These are phyloP conservation scores for Alternaria hordeiaustralica DNA, from an alignment of 2,329 filamentous ascomycete species.

Conservation along the genomic window DNA sequence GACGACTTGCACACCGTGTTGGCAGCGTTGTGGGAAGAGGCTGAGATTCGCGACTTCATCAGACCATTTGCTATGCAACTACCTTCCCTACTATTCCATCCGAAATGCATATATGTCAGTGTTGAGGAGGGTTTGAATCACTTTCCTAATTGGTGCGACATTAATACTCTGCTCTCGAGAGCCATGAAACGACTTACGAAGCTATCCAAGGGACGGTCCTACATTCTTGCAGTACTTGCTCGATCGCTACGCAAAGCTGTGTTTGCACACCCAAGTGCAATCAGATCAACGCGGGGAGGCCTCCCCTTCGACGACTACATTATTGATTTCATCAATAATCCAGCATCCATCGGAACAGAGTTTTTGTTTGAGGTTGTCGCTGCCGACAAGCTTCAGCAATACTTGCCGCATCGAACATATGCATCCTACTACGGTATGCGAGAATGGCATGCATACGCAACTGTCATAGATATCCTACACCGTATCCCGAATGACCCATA, in stretches of 20 bases:
- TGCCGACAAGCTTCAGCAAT: constrained; percentile 39
- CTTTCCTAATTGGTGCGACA: background rate
- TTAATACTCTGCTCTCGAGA: constrained; percentile 23
- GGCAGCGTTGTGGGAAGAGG: constrained; percentile 54
- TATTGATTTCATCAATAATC: constrained; percentile 48
- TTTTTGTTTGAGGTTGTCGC: constrained; percentile 54
- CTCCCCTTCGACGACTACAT: constrained; percentile 51
- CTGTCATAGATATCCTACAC: constrained; percentile 54
- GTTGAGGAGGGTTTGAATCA: background rate
- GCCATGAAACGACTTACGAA: constrained; percentile 34
- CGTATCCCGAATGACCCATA: constrained; percentile 42
- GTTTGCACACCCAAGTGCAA: constrained; percentile 33
- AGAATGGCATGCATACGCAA: constrained; percentile 54
- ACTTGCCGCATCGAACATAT: constrained; percentile 45
- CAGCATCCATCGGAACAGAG: constrained; percentile 52
- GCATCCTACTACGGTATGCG: constrained; percentile 53
- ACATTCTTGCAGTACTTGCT: constrained; percentile 40
- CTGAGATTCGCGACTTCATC: constrained; percentile 57
- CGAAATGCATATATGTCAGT: constrained; percentile 31
- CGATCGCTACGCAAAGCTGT: constrained; percentile 41
- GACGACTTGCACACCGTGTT: constrained; percentile 31
- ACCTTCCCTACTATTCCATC: constrained; percentile 48
- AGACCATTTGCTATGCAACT: constrained; percentile 48
- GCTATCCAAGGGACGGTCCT: constrained; percentile 44
- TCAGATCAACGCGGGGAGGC: constrained; percentile 15